phyloP scores from a whole-genome alignment of 495 filamentous ascomycete genomes.

The Aspergillus heteromorphus region DNA sequence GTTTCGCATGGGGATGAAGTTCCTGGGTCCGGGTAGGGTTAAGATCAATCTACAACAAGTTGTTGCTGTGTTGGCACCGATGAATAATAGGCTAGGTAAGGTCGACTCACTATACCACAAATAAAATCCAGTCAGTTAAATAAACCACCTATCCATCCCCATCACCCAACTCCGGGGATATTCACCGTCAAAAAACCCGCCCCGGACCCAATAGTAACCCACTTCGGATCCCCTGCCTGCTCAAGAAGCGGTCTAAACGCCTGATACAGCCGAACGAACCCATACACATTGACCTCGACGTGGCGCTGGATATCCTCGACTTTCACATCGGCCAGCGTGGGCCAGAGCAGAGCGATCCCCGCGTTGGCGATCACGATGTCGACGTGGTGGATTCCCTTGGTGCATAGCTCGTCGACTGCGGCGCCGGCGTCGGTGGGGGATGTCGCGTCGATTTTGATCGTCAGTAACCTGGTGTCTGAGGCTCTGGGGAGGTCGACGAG shows the following conservation, averaged over 20 bases:
- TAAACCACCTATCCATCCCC: too few species aligned
- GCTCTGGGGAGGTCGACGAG: conserved; percentile 25
- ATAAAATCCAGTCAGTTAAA: too few species aligned
- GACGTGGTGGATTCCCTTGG: conserved; percentile 30
- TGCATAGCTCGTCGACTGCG: conserved; percentile 21
- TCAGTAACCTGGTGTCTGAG: conserved; percentile 28
- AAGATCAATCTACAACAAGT: conserved; percentile 10
- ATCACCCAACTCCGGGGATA: background rate
- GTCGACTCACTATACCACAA: background rate
- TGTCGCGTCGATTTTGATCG: conserved; percentile 39
- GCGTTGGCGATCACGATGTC: conserved; percentile 52
- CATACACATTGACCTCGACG: conserved; percentile 7
- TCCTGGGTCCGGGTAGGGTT: conserved; percentile 6
- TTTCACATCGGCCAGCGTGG: conserved; percentile 14
- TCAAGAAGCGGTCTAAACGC: conserved; percentile 22
- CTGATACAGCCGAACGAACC: conserved; percentile 10
- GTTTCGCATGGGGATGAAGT: conserved; percentile 19
- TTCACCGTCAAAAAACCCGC: conserved; percentile 14
- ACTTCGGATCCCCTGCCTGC: conserved; percentile 28
- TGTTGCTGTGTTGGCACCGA: background rate
- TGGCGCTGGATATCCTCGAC: conserved; percentile 20
- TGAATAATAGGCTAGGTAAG: too few species aligned
- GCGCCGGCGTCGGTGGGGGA: conserved; percentile 18
- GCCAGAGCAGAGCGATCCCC: conserved; percentile 22
- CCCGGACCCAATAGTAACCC: conserved; percentile 29